Evolutionary conservation across 441 rosid genomes (phyloP), one percentile per base, ranked within the genome.

Genomic region (Biscutella laevigata): DNA sequence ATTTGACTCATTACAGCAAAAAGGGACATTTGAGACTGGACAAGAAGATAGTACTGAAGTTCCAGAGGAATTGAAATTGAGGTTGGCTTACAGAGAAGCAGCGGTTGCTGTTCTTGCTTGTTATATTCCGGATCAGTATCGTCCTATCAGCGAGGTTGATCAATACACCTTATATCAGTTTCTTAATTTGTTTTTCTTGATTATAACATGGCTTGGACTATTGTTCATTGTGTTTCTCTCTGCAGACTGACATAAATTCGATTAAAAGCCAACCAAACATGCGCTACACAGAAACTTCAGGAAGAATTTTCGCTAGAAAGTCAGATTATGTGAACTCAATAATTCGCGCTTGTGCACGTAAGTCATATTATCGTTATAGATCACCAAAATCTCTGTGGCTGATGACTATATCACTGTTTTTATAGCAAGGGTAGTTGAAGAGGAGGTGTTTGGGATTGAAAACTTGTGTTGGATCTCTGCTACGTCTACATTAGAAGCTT

Each of bases 1-100:
- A 50, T 42, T 43, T 12, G 17, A 42, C 59, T 68, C 29, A 53
- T 59, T 20, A 40, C 88, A 92, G 99, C 97, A 92, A 92, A 79
- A 81, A 70, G 99, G 95, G 5, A 92, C 99, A 37, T 92, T 84
- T 76, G 99, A 88, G 68, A 92, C 97, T 12, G 97, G 99, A 43
- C 92, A 83, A 78, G 99, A 92, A 74, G 99, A 92, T 57, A 84
- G 88, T 50, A 70, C 77, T 17, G 88, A 77, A 65, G 74, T 92
- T 59, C 92, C 98, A 5, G 88, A 82, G 67, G 98, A 91, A 57
- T 21, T 92, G 57, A 80, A 77, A 66, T 69, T 87, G 79, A 79
- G 96, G 73, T 70, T 92, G 63, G 98, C 96, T 52, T 88, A 91
- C 56, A 67, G 98, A 54, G 98, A 91, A 73, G 96, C 98, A 56